Percentiles rank a stretch among this genome's conserved stretches.
Evolutionary conservation across 306 rosid genomes (phyloP).

Genomic region (Quercus robur): DNA sequence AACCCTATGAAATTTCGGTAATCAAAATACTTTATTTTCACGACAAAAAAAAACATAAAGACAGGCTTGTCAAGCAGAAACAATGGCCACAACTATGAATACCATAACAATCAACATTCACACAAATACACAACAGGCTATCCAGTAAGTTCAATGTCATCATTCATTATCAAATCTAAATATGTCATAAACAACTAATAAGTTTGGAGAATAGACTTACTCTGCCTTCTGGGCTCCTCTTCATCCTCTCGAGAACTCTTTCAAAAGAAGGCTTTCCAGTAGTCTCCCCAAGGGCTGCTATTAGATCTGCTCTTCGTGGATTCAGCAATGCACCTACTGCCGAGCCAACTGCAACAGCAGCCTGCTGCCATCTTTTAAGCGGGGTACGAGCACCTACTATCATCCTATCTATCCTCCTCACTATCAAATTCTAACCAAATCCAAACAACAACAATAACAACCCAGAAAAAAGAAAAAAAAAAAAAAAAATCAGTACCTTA

Average conservation of each 20-base stretch:
- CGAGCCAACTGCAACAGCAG: slow-evolving; percentile 86
- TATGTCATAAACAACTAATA: not conserved
- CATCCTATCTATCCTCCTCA: slow-evolving; percentile 31
- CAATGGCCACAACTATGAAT: not conserved
- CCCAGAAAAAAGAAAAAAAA: not conserved
- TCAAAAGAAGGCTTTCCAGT: slow-evolving; percentile 91
- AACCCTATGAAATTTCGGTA: not conserved
- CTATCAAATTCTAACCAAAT: slow-evolving; percentile 10
- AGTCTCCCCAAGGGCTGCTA: slow-evolving; percentile 95
- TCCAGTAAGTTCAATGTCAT: not conserved
- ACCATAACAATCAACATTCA: not conserved
- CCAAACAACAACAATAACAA: not conserved
- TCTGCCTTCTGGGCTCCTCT: slow-evolving; percentile 65
- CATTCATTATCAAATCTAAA: not conserved
- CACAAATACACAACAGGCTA: not conserved
- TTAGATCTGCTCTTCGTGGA: slow-evolving; percentile 91
- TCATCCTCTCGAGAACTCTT: slow-evolving; percentile 82
- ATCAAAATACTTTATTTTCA: not conserved
- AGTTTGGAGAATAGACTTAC: slow-evolving; percentile 31
- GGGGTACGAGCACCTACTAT: slow-evolving; percentile 47
- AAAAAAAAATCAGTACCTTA: not conserved
- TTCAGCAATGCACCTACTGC: slow-evolving; percentile 89
- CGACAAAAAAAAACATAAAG: not conserved
- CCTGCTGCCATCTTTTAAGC: slow-evolving; percentile 84
- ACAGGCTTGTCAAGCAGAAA: not conserved